Evolutionary conservation across 2,329 filamentous ascomycete species (phyloP), one percentile per base, ranked within the genome.

Genomic region (Neophaeococcomyces aloes): DNA sequence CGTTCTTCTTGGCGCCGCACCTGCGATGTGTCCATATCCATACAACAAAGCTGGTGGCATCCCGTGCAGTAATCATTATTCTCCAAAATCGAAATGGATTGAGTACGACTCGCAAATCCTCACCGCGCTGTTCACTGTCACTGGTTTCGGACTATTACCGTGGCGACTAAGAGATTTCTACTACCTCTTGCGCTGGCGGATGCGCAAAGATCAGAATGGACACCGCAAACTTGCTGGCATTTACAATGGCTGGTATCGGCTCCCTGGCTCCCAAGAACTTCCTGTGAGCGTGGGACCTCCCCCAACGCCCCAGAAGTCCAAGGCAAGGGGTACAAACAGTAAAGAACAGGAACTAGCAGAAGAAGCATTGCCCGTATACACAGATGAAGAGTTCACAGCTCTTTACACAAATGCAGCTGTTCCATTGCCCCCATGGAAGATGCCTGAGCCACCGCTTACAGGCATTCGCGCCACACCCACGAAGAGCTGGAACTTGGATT

Each of bases 161-260:
- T 94, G 86, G 86, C 75, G 86, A 25, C 83, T 88, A 53, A 72
- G 86, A 25, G 86, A 94, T 59, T 64, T 86, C 7, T 91, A 81
- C 59, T 86, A 78, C 58, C 68, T 87, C 27, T 61, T 83, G 38
- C 71, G 74, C 56, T 91, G 74, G 64, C 72, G 84, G 18, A 38
- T 81, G 0, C 46, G 56, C 25, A 66, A 71, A 44, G 64, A 76
- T 40, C 57, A 72, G 21, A 60, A 71, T 14, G 80, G 73, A 3
- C 68, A 89, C 29, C 74, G 82, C 31, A 72, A 72, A 33, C 69
- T 93, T 3, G 85, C 83, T 1, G 84, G 80, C 3, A 80, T 88
- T 48, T 79, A 93, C 58, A 69, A 75, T 36, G 68, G 72, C 45
- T 93, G 86, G 86, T 83, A 87, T 53, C 75, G 86, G 34, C 71